Conservation (phyloP, 208 protist species). For the Endotrypanum monterogeii region DNA sequence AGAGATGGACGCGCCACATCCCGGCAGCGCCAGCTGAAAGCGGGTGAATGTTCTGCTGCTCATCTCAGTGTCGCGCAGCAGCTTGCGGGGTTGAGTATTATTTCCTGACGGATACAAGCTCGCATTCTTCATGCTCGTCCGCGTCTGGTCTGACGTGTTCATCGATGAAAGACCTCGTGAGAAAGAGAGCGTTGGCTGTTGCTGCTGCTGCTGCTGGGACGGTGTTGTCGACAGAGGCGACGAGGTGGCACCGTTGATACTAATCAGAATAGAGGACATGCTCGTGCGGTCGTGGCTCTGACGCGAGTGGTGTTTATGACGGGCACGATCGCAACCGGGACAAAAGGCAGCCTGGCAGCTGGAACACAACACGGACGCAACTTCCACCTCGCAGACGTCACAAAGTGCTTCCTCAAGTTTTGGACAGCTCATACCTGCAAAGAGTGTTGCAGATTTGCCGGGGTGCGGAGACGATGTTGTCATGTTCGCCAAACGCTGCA, state of each 20-base stretch:
- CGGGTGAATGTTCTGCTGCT: slow-evolving; percentile 29
- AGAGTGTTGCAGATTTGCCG: slow-evolving; percentile 40
- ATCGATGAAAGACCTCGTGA: slow-evolving; percentile 32
- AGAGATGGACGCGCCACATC: slow-evolving; percentile 44
- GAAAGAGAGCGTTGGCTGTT: slow-evolving; percentile 46
- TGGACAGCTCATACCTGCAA: slow-evolving; percentile 58
- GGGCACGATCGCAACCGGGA: slow-evolving; percentile 57
- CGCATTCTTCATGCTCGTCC: slow-evolving; percentile 30
- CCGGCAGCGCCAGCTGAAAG: slow-evolving; percentile 35
- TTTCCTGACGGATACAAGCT: slow-evolving; percentile 31
- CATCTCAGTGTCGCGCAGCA: slow-evolving; percentile 26
- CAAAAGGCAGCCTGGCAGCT: slow-evolving; percentile 60
- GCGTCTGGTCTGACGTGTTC: slow-evolving; percentile 29
- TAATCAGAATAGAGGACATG: slow-evolving; percentile 26
- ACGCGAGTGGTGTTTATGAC: slow-evolving; percentile 67
- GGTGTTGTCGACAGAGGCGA: slow-evolving; percentile 13
- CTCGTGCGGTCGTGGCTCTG: slow-evolving; percentile 60
- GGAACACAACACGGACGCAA: slow-evolving; percentile 37
- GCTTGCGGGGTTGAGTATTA: slow-evolving; percentile 11
- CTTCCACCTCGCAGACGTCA: slow-evolving; percentile 71
- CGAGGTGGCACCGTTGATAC: slow-evolving; percentile 21
- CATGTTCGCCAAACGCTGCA: slow-evolving; percentile 49
- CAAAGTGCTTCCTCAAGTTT: slow-evolving; percentile 47
- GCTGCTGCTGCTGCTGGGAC: slow-evolving; percentile 11
- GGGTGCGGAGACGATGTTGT: slow-evolving; percentile 28